Conservation (phyloP, 192 early-diverging fungal genomes). For the Coemansia furcata region DNA sequence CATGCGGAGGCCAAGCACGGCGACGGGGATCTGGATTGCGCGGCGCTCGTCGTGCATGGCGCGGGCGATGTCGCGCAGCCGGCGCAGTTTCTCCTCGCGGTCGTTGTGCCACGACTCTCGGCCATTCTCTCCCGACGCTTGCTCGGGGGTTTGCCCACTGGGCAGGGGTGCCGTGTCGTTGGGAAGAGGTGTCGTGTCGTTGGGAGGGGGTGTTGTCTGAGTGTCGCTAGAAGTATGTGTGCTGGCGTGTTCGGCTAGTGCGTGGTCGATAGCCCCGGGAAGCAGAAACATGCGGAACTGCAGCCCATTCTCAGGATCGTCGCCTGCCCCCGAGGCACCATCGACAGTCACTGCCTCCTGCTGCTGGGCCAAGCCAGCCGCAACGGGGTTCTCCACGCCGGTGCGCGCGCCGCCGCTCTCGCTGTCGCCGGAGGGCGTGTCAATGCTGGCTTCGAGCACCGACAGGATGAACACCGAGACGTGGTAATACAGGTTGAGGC, state of each 20-base stretch:
- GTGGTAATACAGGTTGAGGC: conserved; percentile 6
- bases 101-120: conserved; percentile 7
- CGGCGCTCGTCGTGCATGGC: conserved; percentile 42
- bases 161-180: no score
- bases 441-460: conserved; percentile 5
- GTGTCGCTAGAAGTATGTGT: not conserved
- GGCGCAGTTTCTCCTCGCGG: conserved; percentile 33
- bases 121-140: not conserved
- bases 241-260: conserved; percentile 20
- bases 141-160: not conserved
- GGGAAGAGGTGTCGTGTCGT: no score
- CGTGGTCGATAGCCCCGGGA: conserved; percentile 43
- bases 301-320: not conserved
- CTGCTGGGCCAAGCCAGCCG: not conserved
- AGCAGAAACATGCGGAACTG: conserved; percentile 45
- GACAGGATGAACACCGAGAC: conserved; percentile 25
- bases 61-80: conserved; percentile 36
- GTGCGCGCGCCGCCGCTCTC: not conserved
- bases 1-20: conserved; percentile 33
- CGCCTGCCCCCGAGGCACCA: not conserved
- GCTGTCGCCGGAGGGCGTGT: not conserved
- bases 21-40: conserved; percentile 24
- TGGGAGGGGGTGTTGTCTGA: no score
- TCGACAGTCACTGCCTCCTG: not conserved
- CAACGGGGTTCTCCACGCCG: not conserved